Evolutionary conservation across 345 rosid genomes (phyloP), one percentile per base, ranked within the genome.

Genomic region (Jatropha curcas): DNA sequence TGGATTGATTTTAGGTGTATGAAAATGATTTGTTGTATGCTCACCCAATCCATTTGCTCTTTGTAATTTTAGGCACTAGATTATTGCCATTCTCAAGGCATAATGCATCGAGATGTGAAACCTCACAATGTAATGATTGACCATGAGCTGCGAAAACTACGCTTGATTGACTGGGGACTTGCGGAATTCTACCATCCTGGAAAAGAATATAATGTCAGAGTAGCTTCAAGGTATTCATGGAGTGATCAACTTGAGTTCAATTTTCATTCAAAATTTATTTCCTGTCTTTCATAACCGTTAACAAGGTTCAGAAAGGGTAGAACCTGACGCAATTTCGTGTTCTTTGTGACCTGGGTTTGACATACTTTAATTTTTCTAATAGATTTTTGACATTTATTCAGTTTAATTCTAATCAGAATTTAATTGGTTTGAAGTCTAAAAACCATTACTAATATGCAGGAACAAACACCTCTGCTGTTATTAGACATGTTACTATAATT

Each of bases 71-170:
- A 89, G 97, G 93, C 97, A 22, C 65, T 91, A 68, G 97, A 91
- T 82, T 87, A 83, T 71, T 91, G 93, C 51, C 97, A 91, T 77
- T 91, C 97, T 10, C 96, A 90, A 81, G 96, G 96, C 52, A 87
- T 90, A 78, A 88, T 88, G 90, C 93, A 90, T 72, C 19, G 97
- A 79, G 98, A 94, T 84, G 98, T 94, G 76, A 94, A 92, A 78
- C 98, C 98, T 24, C 98, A 94, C 79, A 94, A 94, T 81, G 94
- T 94, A 67, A 91, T 94, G 97, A 94, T 94, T 83, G 98, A 94
- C 82, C 97, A 94, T 25, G 98, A 87, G 68, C 94, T 86, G 74
- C 81, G 96, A 45, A 94, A 91, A 74, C 96, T 94, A 46, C 94
- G 96, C 58, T 85, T 94, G 60, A 94, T 94, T 71, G 97, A 94